Base-by-base conservation (phyloP, 1,284 basidiomycete species). In the Chondrostereum purpureum region DNA sequence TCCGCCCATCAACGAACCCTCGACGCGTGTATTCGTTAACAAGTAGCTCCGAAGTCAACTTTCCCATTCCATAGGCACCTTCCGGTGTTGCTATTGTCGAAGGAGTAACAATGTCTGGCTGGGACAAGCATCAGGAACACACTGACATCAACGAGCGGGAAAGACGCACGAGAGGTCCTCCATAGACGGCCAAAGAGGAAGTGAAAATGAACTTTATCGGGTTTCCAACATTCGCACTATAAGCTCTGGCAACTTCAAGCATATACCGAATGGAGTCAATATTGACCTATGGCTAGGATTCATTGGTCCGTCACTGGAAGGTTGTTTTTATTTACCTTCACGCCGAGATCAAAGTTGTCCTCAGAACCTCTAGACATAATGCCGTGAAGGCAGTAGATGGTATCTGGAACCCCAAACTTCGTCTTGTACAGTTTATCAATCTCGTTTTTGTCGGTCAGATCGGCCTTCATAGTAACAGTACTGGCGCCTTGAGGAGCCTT, bases 11-110 rank as follows among this genome's bases (percentile, higher is more conserved):
- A 39, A 82, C 58, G 52, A 75, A 77, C 3, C 78, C 77, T 38
- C 78, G 68, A n/a, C 81, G 72, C 1, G 77, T 70, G 56, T 77
- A 83, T 54, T 84, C 81, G 61, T 79, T 82, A 19, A 77, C 68
- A 50, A 80, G 68, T 22, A 80, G 63, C 61, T 84, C 81, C n/a
- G 69, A 68, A 16, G 73, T 69, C 37, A 77, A 69, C 58, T 83
- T 81, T 24, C 66, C 73, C 52, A 73, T 68, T 10, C 80, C 80
- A 57, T 82, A 82, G 14, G 76, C 72, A 35, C 77, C 66, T 50
- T 78, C 70, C 2, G 79, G 77, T 3, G 75, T 71, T 3, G 79
- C 66, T 13, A 78, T 73, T 2, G 78, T 81, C 13, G 69, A 66
- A 6, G 72, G 66, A 3, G 62, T 65, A 16, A 80, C 65, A 19